Percentiles rank a stretch among this genome's conserved stretches.
phyloP scores from a whole-genome alignment of 2,329 filamentous ascomycete genomes.

The Phialophora verrucosa region DNA sequence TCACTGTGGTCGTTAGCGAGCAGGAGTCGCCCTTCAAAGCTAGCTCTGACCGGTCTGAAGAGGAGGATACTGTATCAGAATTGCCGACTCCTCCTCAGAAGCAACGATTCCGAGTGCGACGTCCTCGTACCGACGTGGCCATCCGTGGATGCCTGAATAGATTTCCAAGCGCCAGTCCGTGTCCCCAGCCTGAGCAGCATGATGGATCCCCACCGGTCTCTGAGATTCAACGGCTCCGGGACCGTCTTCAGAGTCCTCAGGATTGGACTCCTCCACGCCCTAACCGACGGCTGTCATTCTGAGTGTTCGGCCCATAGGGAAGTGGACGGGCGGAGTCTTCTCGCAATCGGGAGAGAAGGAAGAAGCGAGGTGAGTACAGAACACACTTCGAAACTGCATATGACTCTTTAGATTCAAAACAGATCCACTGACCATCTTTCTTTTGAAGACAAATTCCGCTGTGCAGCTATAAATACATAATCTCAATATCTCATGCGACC shows the following conservation, averaged over 20 bases:
- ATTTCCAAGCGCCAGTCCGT: background rate
- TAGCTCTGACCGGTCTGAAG: background rate
- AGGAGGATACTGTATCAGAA: background rate
- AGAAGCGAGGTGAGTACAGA: background rate
- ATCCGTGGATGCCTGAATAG: background rate
- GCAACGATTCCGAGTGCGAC: background rate
- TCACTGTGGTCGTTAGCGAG: background rate
- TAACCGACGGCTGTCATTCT: background rate
- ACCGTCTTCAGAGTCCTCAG: background rate
- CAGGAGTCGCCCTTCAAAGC: background rate
- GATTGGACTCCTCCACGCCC: background rate
- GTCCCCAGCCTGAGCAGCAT: background rate
- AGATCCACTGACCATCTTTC: background rate
- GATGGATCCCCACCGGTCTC: background rate
- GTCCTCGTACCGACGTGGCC: background rate
- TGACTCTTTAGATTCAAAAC: background rate
- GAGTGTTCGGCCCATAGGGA: background rate
- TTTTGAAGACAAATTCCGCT: background rate
- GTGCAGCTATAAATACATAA: background rate
- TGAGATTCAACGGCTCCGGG: background rate
- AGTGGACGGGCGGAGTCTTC: background rate
- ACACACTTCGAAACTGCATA: background rate
- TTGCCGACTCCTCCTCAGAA: background rate
- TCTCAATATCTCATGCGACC: background rate
- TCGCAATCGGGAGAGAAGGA: background rate